Evolutionary conservation across 2,329 filamentous ascomycete genomes (phyloP).

Genomic region (Colletotrichum shisoi): DNA sequence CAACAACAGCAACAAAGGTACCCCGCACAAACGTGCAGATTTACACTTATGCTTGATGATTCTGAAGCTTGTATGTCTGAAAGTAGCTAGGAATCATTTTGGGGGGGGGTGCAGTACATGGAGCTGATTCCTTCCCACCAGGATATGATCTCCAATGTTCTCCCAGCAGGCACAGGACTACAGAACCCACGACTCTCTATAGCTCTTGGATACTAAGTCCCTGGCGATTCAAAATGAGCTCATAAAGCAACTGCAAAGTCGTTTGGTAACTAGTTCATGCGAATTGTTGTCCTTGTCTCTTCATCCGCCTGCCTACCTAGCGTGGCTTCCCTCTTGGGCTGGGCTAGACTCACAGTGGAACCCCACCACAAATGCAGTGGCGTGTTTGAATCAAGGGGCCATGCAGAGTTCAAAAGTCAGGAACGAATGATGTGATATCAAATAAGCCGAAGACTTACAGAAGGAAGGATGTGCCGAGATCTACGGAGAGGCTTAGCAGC

Average conservation of each 20-base stretch:
- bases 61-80: fast-evolving
- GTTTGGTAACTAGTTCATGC: not conserved
- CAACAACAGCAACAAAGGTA: constrained; percentile 2
- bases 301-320: not conserved
- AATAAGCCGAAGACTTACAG: not conserved
- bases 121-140: not conserved
- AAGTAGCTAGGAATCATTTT: fast-evolving
- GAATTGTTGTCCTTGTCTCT: not conserved
- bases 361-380: not conserved
- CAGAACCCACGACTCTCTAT: not conserved
- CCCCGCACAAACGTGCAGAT: not conserved
- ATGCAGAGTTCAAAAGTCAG: not conserved
- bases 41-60: not conserved
- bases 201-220: not conserved
- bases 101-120: too few species aligned
- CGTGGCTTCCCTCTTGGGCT: not conserved
- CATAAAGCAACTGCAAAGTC: not conserved
- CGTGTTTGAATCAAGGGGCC: not conserved
- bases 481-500: too few species aligned
- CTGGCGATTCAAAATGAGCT: not conserved
- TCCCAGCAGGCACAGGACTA: not conserved
- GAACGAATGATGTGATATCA: not conserved
- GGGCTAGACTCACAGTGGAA: not conserved
- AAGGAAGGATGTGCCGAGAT: not conserved
- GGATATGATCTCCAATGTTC: not conserved